phyloP scores from a whole-genome alignment of 768 basidiomycete genomes.

The Tulasnella sp. region DNA sequence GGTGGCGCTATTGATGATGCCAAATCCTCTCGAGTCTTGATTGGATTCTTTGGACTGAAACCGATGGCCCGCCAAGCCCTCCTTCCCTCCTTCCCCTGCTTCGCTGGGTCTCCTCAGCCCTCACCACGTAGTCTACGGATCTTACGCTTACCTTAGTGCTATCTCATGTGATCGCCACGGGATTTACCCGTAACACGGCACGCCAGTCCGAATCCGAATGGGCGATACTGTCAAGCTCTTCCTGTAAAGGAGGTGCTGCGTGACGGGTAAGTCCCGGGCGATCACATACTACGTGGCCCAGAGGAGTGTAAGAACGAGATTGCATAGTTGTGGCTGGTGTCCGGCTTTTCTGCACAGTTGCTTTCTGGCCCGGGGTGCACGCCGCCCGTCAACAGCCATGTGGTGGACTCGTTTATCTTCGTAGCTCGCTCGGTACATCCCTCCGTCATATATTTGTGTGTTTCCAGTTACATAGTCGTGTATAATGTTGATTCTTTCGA shows the following conservation, averaged over 20 bases:
- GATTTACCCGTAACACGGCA: background rate
- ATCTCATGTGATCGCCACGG: background rate
- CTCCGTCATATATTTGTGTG: too few relatives aligned
- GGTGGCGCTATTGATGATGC: too few relatives aligned
- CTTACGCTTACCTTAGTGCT: background rate
- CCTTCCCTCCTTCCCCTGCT: background rate
- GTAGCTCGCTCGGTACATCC: too few relatives aligned
- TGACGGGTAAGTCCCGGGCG: background rate
- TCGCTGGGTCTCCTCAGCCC: background rate
- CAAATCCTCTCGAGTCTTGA: background rate
- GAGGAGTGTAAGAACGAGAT: background rate
- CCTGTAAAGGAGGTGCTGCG: background rate
- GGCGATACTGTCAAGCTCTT: background rate
- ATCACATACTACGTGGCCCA: background rate
- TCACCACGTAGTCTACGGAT: background rate
- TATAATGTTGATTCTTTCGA: too few relatives aligned
- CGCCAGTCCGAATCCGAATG: background rate
- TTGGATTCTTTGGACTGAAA: background rate
- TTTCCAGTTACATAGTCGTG: too few relatives aligned
- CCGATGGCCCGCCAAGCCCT: background rate
- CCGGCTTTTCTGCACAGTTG: too few relatives aligned
- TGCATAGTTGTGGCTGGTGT: background rate
- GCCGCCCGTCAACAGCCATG: too few relatives aligned
- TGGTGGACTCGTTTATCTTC: too few relatives aligned
- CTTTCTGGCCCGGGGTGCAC: too few relatives aligned